phyloP scores from a whole-genome alignment of 2,329 filamentous ascomycete species.

The Pestalotiopsis sp. region DNA sequence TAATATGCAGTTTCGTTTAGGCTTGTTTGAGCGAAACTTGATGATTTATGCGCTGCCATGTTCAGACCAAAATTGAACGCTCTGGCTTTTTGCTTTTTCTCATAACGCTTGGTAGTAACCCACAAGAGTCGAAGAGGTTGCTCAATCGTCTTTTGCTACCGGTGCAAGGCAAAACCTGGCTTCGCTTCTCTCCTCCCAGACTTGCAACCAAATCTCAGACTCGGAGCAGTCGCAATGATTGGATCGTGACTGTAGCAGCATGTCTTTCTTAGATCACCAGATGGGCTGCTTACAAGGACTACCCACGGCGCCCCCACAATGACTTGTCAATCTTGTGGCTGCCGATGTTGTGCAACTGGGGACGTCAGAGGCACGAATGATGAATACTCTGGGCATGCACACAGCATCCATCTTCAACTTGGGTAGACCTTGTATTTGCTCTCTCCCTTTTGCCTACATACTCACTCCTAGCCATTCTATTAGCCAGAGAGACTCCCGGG shows the following conservation, averaged over 20 bases:
- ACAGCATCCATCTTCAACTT: neutral
- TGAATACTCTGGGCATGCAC: neutral
- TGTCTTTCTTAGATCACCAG: neutral
- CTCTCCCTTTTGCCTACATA: neutral
- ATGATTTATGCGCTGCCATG: conserved; percentile 1
- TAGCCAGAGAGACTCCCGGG: neutral
- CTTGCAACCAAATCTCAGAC: neutral
- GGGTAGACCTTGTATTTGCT: neutral
- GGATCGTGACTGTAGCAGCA: neutral
- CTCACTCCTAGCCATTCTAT: neutral
- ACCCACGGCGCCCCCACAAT: neutral
- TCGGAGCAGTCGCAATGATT: neutral
- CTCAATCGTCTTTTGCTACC: neutral
- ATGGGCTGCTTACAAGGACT: neutral
- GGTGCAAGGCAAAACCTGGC: neutral
- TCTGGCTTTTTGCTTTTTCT: neutral
- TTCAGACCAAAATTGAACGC: neutral
- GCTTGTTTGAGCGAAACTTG: conserved; percentile 5
- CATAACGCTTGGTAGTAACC: too few species aligned
- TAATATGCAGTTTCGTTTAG: conserved; percentile 3
- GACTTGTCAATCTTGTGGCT: neutral
- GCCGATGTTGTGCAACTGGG: neutral
- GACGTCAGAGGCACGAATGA: neutral
- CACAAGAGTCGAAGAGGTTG: neutral
- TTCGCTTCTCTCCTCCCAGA: neutral